Percentiles rank a stretch among this genome's conserved stretches.
Evolutionary conservation across 202 grass and related monocot genomes (phyloP).

Genomic region (Panicum virgatum): DNA sequence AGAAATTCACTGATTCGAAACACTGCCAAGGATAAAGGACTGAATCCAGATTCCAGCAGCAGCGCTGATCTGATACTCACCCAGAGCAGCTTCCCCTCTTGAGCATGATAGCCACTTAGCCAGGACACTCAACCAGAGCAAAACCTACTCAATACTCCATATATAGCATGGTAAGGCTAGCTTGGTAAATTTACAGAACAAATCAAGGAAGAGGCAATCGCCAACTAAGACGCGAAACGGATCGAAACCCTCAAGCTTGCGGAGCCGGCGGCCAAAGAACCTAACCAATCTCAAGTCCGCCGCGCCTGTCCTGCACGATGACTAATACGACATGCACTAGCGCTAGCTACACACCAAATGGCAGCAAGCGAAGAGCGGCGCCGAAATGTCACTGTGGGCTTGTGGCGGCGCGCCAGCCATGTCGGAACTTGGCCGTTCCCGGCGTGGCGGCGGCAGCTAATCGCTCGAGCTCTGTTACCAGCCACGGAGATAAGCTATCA

Average conservation of each 20-base stretch:
- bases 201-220: not conserved
- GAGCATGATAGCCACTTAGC: not conserved
- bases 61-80: not conserved
- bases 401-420: no score
- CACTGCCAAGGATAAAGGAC: not conserved
- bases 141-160: not conserved
- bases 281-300: not conserved
- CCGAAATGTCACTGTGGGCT: not conserved
- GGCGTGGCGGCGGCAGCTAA: conserved; percentile 10
- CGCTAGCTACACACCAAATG: not conserved
- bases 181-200: not conserved
- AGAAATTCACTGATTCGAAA: not conserved
- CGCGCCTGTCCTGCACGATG: not conserved
- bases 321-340: not conserved
- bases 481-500: not conserved
- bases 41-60: not conserved
- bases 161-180: not conserved
- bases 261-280: not conserved
- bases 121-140: not conserved
- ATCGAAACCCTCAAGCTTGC: not conserved
- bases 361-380: not conserved
- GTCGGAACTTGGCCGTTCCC: no score
- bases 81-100: not conserved
- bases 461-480: not conserved
- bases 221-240: not conserved